Conservation (phyloP, 441 rosid species). For the Daphne laureola region DNA sequence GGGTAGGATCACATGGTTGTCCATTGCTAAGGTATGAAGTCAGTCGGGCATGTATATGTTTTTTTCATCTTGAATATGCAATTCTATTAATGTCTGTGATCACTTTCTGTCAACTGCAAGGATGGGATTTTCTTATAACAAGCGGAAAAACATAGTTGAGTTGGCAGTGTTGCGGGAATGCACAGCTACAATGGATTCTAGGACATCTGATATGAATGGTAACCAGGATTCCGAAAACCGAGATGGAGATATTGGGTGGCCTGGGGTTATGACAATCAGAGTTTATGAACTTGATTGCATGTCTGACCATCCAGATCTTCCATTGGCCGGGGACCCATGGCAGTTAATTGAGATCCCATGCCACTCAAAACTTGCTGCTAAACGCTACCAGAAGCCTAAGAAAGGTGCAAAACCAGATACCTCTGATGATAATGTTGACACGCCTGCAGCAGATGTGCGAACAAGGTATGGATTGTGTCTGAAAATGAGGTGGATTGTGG, state of each 20-base stretch:
- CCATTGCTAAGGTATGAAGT: conserved; percentile 73
- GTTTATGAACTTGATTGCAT: conserved; percentile 93
- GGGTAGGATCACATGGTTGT: conserved; percentile 91
- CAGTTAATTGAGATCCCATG: conserved; percentile 96
- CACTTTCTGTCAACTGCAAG: conserved; percentile 29
- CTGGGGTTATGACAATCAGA: conserved; percentile 98
- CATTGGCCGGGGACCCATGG: conserved; percentile 93
- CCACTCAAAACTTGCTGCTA: conserved; percentile 90
- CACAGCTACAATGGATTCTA: conserved; percentile 68
- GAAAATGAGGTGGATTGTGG: no score
- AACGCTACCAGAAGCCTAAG: conserved; percentile 90
- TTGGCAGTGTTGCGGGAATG: conserved; percentile 85
- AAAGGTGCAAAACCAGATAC: conserved; percentile 92
- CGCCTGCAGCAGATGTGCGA: conserved; percentile 53
- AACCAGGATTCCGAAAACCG: conserved; percentile 76
- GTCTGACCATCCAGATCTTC: conserved; percentile 93
- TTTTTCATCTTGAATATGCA: conserved; percentile 1
- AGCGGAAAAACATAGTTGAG: conserved; percentile 86
- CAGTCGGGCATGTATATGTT: conserved; percentile 10
- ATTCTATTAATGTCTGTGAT: conserved; percentile 12
- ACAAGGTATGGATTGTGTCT: conserved; percentile 40
- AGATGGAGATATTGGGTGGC: conserved; percentile 91
- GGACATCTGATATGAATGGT: conserved; percentile 34
- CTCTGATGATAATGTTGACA: conserved; percentile 83
- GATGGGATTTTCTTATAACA: conserved; percentile 97